Percentiles rank a stretch among this genome's conserved stretches.
Evolutionary conservation across 139 green algal genomes (phyloP).

Genomic region (Pseudopediastrum boryanum): DNA sequence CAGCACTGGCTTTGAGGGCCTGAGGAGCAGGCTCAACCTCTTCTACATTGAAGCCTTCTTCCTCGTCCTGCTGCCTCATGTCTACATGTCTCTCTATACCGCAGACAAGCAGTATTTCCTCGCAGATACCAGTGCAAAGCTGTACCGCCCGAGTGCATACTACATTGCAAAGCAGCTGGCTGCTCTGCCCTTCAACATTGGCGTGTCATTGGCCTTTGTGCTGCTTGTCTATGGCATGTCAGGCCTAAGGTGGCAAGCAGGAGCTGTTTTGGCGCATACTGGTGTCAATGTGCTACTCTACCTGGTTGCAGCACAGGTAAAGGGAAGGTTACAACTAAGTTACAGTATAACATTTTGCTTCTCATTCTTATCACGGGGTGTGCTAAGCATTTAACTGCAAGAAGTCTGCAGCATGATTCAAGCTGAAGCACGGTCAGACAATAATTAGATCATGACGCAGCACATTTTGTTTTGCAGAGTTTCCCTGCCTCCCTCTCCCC

Average conservation of each 20-base stretch:
- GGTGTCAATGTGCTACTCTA: background rate
- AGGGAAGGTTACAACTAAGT: too few species aligned
- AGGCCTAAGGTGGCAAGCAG: background rate
- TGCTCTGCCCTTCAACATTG: constrained; percentile 35
- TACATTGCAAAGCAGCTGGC: constrained; percentile 38
- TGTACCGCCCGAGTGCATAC: constrained; percentile 48
- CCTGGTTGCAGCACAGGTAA: background rate
- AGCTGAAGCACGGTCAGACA: too few species aligned
- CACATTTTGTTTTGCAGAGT: too few species aligned
- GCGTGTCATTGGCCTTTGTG: constrained; percentile 33
- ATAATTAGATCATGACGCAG: too few species aligned
- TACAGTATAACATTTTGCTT: too few species aligned
- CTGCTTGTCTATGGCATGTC: constrained; percentile 44
- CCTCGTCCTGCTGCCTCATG: constrained; percentile 47
- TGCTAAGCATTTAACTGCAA: too few species aligned
- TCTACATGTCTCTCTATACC: constrained; percentile 49
- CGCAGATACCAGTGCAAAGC: constrained; percentile 31
- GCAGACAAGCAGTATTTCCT: constrained; percentile 42
- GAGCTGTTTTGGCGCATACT: background rate
- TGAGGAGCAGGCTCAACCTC: constrained; percentile 38
- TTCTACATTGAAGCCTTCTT: constrained; percentile 39
- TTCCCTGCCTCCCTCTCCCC: too few species aligned
- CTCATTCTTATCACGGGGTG: too few species aligned
- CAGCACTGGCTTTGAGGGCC: background rate
- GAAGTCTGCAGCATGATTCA: too few species aligned